A percentile compares a stretch with the other conserved stretches of the same genome.
Conservation (phyloP, 345 rosid genomes). For the Camelina sativa region DNA sequence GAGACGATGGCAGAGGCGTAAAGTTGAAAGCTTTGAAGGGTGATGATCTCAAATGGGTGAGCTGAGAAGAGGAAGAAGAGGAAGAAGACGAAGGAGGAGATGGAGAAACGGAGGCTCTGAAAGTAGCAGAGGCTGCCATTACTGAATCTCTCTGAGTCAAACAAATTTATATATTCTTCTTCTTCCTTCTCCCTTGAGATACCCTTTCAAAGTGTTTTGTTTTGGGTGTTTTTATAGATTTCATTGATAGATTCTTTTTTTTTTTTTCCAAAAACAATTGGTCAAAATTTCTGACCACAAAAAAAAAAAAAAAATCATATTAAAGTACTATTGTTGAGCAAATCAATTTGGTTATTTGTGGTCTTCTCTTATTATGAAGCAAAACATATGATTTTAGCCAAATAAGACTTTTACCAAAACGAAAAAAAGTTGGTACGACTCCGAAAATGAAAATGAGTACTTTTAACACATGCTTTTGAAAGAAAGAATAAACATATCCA, state of each 20-base stretch:
- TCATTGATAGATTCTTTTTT: background rate
- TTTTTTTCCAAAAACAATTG: background rate
- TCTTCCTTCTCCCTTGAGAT: conserved; percentile 1
- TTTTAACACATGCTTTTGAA: conserved; percentile 30
- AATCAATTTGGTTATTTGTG: background rate
- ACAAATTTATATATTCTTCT: background rate
- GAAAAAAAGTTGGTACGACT: conserved; percentile 27
- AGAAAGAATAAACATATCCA: background rate
- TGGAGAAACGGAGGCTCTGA: conserved; percentile 39
- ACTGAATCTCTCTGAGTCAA: conserved; percentile 17
- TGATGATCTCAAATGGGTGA: conserved; percentile 31
- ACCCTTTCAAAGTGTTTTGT: background rate
- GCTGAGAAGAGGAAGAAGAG: conserved; percentile 11
- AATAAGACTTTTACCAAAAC: background rate
- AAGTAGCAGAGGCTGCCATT: conserved; percentile 44
- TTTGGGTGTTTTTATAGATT: conserved; percentile 31
- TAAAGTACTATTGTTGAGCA: background rate
- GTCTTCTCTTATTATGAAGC: background rate
- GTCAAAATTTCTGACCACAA: conserved; percentile 34
- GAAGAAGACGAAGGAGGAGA: conserved; percentile 30
- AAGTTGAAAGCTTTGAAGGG: conserved; percentile 41
- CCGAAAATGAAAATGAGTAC: background rate
- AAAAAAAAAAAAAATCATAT: background rate
- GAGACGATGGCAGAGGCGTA: conserved; percentile 35
- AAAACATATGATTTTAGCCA: background rate